These are phyloP conservation scores for Phyllosticta capitalensis DNA, from an alignment of 2,329 filamentous ascomycete species.

Conservation along the genomic window DNA sequence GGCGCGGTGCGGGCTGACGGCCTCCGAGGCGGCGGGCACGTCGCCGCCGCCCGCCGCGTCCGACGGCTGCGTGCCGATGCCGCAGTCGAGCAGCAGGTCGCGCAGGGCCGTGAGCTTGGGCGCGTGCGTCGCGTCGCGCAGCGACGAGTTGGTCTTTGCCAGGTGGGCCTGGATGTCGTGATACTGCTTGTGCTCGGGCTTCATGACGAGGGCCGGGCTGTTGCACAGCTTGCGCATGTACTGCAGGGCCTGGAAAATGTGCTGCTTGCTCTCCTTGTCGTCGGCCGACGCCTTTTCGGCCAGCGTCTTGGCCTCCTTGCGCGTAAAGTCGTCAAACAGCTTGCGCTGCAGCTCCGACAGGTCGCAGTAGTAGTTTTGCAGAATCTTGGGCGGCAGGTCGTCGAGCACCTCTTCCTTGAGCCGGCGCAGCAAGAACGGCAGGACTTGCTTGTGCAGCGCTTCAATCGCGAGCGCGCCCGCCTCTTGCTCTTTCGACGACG, in stretches of 20 bases:
- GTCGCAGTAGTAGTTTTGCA: slow-evolving; percentile 99
- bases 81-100: slow-evolving; percentile 95
- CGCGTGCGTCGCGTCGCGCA: slow-evolving; percentile 80
- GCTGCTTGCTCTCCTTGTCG: slow-evolving; percentile 90
- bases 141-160: slow-evolving; percentile 64
- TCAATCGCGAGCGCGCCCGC: slow-evolving; percentile 92
- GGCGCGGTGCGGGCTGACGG: slow-evolving; percentile 90
- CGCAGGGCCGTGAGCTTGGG: slow-evolving; percentile 85
- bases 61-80: slow-evolving; percentile 60
- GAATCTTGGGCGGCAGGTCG: slow-evolving; percentile 92
- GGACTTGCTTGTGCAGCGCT: slow-evolving; percentile 94
- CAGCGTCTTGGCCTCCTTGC: slow-evolving; percentile 83
- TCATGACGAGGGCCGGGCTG: slow-evolving; percentile 91
- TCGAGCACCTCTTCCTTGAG: slow-evolving; percentile 97
- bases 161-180: slow-evolving; percentile 77
- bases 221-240: slow-evolving; percentile 99
- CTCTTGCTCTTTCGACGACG: slow-evolving; percentile 96
- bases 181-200: slow-evolving; percentile 84
- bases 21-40: slow-evolving; percentile 51
- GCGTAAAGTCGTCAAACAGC: slow-evolving; percentile 92
- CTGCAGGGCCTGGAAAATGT: slow-evolving; percentile 97
- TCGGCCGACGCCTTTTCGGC: slow-evolving; percentile 66
- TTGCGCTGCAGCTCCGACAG: slow-evolving; percentile 89
- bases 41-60: slow-evolving; percentile 39
- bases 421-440: slow-evolving; percentile 90